Base-by-base conservation (phyloP, 176 grass and related monocot species). In the Bromus sterilis region DNA sequence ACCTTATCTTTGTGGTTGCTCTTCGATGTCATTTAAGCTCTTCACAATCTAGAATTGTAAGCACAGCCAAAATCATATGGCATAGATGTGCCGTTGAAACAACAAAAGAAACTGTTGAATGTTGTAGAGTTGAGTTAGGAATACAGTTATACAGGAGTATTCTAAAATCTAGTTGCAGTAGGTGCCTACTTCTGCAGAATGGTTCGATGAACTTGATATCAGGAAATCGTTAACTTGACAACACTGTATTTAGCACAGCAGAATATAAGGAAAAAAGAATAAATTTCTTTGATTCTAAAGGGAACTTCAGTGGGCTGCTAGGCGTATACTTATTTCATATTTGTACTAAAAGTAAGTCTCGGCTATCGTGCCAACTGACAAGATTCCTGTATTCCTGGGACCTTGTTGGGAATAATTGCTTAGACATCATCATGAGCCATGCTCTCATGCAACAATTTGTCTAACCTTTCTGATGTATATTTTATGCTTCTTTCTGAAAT, bases 341-440 rank as follows among this genome's bases (percentile, higher is more conserved):
- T 53, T 8, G 48, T 82, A 73, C 28, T 86, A 67, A 89, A 83
- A 74, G 88, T 68, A 63, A 78, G 66, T 75, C 74, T 86, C 74
- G 83, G 29, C 28, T 86, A 71, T 43, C 6, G 66, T 86, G 79
- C 74, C 74, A 83, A 86, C 68, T 71, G 68, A 24, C 68, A 71
- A 71, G 79, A 75, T 82, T 86, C 88, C 88, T 79, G 67, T 80
- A 86, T 90, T 86, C 67, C 84, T 90, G 74, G 84, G 79, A 79
- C 34, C 75, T 62, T 83, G 88, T 68, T 86, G 79, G 82, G 65
- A 82, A 78, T 79, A 86, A 43, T 82, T 82, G 66, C 39, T 78
- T 83, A 60, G 88, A 83, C 88, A 86, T 83, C 88, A 90, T 86
- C 37, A 89, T 90, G 66, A 83, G 67, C 75, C 74, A 60, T 58